Percentiles rank a stretch among this genome's conserved stretches.
These are phyloP conservation scores for Triticum monococcum DNA, from an alignment of 176 grass and related monocot genomes.

Conservation along the genomic window DNA sequence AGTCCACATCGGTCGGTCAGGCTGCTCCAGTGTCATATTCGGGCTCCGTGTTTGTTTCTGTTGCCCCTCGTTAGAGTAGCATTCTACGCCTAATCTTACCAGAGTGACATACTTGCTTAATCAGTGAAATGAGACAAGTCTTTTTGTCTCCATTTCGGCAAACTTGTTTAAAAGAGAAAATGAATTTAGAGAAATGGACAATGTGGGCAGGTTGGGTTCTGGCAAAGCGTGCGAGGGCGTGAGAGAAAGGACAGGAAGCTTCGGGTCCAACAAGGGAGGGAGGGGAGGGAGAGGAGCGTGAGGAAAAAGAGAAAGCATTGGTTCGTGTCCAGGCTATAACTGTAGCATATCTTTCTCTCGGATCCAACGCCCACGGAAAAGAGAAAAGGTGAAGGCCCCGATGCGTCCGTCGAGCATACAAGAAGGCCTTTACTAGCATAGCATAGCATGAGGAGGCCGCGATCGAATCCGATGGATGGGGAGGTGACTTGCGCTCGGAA, in stretches of 20 bases:
- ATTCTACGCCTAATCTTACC: no score
- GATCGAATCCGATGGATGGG: constrained; percentile 4
- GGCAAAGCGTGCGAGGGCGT: no score
- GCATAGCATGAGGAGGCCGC: no score
- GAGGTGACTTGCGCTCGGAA: constrained; percentile 9
- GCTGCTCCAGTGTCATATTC: not conserved
- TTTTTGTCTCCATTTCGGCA: no score
- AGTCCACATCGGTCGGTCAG: not conserved
- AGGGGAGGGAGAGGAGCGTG: not conserved
- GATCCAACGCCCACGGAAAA: not conserved
- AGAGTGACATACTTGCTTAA: no score
- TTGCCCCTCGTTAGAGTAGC: no score
- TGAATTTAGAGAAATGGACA: no score
- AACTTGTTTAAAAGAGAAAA: no score
- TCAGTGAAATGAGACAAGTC: no score
- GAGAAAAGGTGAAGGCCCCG: not conserved
- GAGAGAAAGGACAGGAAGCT: not conserved
- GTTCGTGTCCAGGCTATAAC: not conserved
- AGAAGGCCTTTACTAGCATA: not conserved
- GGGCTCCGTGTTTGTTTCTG: not conserved
- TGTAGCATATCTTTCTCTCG: not conserved
- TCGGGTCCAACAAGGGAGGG: not conserved
- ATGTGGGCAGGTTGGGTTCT: no score
- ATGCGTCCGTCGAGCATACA: not conserved
- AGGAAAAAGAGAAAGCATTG: not conserved